Evolutionary conservation across 1,284 basidiomycete species (phyloP).

Genomic region (Coniferiporia sulphurascens): DNA sequence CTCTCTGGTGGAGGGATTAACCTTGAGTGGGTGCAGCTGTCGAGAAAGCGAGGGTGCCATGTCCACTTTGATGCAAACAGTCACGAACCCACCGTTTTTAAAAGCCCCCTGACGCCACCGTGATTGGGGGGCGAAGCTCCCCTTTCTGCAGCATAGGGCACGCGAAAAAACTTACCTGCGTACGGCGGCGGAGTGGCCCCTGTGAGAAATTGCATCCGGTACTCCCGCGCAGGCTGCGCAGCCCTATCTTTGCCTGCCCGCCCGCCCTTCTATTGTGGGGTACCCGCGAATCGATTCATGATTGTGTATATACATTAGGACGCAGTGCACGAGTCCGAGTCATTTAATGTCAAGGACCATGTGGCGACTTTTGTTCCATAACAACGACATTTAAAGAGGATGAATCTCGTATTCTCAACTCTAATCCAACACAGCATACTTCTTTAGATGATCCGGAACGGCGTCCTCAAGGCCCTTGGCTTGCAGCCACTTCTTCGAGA

Average conservation of each 20-base stretch:
- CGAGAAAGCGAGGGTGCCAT: background rate
- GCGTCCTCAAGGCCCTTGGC: slow-evolving; percentile 75
- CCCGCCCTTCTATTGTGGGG: no score
- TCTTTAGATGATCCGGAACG: slow-evolving; percentile 82
- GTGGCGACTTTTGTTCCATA: background rate
- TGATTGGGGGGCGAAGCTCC: no score
- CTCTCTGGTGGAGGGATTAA: slow-evolving; percentile 21
- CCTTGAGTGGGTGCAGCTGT: slow-evolving; percentile 18
- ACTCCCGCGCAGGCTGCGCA: no score
- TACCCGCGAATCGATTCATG: no score
- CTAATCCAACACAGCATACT: slow-evolving; percentile 85
- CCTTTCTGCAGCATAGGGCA: no score
- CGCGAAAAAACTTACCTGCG: no score
- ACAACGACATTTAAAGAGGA: background rate
- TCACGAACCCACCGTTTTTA: background rate
- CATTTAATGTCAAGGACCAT: background rate
- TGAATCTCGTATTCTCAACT: background rate
- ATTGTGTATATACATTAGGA: no score
- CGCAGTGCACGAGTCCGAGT: no score
- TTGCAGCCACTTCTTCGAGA: slow-evolving; percentile 93
- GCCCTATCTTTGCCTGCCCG: no score
- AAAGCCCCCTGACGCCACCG: slow-evolving; percentile 1
- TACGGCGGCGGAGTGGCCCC: no score
- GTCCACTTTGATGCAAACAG: background rate
- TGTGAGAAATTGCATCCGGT: no score